Evolutionary conservation across 345 rosid species (phyloP).

Genomic region (Erysimum cheiranthoides): DNA sequence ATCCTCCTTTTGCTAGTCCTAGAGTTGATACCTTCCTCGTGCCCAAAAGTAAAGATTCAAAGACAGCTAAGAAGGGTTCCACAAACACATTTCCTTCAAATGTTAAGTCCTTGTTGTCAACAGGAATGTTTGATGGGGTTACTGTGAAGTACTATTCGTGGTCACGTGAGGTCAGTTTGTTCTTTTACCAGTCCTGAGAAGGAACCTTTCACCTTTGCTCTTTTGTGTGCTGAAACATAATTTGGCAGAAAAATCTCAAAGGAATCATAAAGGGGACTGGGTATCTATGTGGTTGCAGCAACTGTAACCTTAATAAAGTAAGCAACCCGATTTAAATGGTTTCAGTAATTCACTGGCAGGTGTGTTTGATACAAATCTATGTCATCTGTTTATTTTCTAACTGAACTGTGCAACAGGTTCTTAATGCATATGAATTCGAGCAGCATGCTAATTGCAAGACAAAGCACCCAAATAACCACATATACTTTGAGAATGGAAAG

Average conservation of each 20-base stretch:
- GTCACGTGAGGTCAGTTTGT: conserved; percentile 71
- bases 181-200: conserved; percentile 22
- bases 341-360: conserved; percentile 25
- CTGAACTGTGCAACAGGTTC: conserved; percentile 59
- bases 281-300: conserved; percentile 82
- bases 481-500: conserved; percentile 93
- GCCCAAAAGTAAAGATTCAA: conserved; percentile 58
- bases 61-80: conserved; percentile 64
- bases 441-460: conserved; percentile 91
- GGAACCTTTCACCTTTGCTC: conserved; percentile 23
- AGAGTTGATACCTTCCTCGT: conserved; percentile 54
- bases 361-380: conserved; percentile 18
- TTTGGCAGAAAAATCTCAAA: conserved; percentile 63
- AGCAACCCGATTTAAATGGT: conserved; percentile 34
- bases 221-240: conserved; percentile 41
- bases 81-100: conserved; percentile 93
- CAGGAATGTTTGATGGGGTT: conserved; percentile 79
- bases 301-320: conserved; percentile 77
- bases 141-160: conserved; percentile 79
- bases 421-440: conserved; percentile 92
- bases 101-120: conserved; percentile 76
- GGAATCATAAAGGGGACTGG: conserved; percentile 86
- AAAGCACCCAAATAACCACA: conserved; percentile 94
- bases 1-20: conserved; percentile 42
- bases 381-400: conserved; percentile 13